Base-by-base conservation (phyloP, 139 green algal genomes). In the Chlorella sp. region DNA sequence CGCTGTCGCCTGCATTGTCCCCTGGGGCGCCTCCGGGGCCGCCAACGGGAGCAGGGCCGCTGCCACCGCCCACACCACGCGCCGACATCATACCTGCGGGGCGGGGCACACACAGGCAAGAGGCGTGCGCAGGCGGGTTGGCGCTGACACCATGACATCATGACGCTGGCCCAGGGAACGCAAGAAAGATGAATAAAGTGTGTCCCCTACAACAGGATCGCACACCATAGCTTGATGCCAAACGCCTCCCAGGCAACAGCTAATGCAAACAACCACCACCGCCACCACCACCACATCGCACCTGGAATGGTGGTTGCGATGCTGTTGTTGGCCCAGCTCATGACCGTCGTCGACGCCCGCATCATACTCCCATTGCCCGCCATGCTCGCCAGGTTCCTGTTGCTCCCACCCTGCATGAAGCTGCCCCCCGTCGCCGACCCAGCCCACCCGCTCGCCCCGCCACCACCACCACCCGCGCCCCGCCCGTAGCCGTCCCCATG, bases 401-500 rank as follows among this genome's bases (percentile, higher is more conserved):
- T 64, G 23, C 59, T 64, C 49, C 61, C 61, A 26, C 63, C 63
- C 5, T 31, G 27, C 63, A 69, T 55, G 63, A 36, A 36, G 29
- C 61, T 67, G 3, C 35, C 22, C 26, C 61, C 61, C 61, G 26
- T 35, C 3, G 27, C 61, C 26, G 10, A n/a, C 61, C n/a, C n/a
- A n/a, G n/a, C n/a, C n/a, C n/a, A n/a, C n/a, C n/a, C n/a, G n/a
- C n/a, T n/a, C n/a, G n/a, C n/a, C n/a, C n/a, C n/a, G n/a, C n/a
- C n/a, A n/a, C n/a, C n/a, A n/a, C n/a, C n/a, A n/a, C n/a, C n/a
- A n/a, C n/a, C n/a, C n/a, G n/a, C n/a, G n/a, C n/a, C n/a, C n/a
- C n/a, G n/a, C n/a, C 27, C 69, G 27, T 69, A 71, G 1, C 5
- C 30, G 49, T 51, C 34, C 29, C 74, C 79, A 6, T 49, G 34